phyloP scores from a whole-genome alignment of 2,329 filamentous ascomycete genomes.

The Talaromyces verruculosus region DNA sequence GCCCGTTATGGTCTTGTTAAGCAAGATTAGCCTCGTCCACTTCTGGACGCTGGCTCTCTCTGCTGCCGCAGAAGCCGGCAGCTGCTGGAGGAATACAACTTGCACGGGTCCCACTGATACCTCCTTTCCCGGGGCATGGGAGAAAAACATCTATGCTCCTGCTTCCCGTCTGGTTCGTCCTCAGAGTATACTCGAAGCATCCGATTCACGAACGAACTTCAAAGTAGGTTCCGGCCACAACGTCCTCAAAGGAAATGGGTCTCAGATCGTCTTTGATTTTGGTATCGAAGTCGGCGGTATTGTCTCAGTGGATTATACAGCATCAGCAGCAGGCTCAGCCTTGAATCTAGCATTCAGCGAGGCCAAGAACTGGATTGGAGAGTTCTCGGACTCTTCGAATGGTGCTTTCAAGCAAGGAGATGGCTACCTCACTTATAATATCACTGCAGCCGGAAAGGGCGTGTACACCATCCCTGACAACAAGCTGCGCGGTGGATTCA shows the following conservation, averaged over 20 bases:
- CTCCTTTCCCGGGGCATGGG: conserved; percentile 60
- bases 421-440: conserved; percentile 40
- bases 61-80: conserved; percentile 23
- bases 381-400: conserved; percentile 52
- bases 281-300: conserved; percentile 60
- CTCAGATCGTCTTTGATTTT: conserved; percentile 59
- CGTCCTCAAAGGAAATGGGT: conserved; percentile 49
- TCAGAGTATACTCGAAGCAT: conserved; percentile 42
- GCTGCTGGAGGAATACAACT: conserved; percentile 57
- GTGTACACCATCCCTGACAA: conserved; percentile 43
- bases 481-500: conserved; percentile 46
- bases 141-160: conserved; percentile 59
- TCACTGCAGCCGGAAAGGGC: conserved; percentile 34
- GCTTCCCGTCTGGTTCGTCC: conserved; percentile 53
- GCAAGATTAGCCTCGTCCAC: conserved; percentile 3
- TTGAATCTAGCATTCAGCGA: conserved; percentile 53
- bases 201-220: conserved; percentile 29
- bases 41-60: conserved; percentile 24
- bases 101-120: conserved; percentile 53
- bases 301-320: conserved; percentile 52
- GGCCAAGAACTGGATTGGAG: conserved; percentile 50
- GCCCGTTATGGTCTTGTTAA: conserved; percentile 10
- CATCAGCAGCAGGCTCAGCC: conserved; percentile 36
- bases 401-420: conserved; percentile 44
- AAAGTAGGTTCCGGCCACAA: conserved; percentile 34